Evolutionary conservation across 352 stramenopile genomes (phyloP).

Genomic region (Phytophthora citrophthora): DNA sequence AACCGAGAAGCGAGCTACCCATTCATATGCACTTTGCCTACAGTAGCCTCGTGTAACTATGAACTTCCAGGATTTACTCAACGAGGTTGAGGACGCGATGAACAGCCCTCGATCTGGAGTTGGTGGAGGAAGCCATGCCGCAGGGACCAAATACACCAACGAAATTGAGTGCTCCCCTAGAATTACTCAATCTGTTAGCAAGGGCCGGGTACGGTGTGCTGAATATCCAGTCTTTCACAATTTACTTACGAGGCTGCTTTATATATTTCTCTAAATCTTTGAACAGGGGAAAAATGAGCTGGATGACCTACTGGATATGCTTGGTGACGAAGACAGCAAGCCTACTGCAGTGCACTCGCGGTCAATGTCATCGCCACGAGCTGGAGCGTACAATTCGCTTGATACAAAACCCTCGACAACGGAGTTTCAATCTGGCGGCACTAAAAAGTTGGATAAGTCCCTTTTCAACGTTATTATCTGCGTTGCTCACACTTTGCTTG

Average conservation of each 20-base stretch:
- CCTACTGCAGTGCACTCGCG: constrained; percentile 40
- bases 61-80: constrained; percentile 75
- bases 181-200: constrained; percentile 18
- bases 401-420: constrained; percentile 19
- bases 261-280: background rate
- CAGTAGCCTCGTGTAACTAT: constrained; percentile 32
- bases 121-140: constrained; percentile 9
- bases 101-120: constrained; percentile 34
- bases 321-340: constrained; percentile 51
- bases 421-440: constrained; percentile 47
- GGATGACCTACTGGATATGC: constrained; percentile 79
- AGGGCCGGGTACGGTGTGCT: constrained; percentile 18
- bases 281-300: constrained; percentile 55
- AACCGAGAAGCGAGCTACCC: constrained; percentile 9
- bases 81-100: constrained; percentile 77
- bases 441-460: constrained; percentile 59
- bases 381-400: constrained; percentile 20
- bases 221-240: too few relatives aligned
- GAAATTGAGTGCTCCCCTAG: constrained; percentile 1
- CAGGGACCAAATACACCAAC: constrained; percentile 16
- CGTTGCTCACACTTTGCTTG: constrained; percentile 1
- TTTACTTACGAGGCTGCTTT: too few relatives aligned
- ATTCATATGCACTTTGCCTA: background rate
- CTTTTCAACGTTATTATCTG: background rate
- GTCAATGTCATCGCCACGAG: constrained; percentile 19